Percentiles rank a stretch among this genome's conserved stretches.
phyloP scores from a whole-genome alignment of 2,329 filamentous ascomycete species.

The Aspergillus latus region DNA sequence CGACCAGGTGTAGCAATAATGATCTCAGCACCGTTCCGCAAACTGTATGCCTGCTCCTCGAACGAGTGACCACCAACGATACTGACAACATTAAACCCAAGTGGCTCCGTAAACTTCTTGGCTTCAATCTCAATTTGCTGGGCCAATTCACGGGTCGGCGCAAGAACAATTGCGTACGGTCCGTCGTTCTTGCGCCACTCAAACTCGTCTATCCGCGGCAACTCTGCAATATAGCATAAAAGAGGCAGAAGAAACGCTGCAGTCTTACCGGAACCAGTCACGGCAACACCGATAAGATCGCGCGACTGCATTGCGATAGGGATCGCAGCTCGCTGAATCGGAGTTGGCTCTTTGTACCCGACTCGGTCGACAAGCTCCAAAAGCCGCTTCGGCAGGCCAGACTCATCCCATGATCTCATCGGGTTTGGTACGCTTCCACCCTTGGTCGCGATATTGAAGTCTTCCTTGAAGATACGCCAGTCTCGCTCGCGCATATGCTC shows the following conservation, averaged over 20 bases:
- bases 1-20: conserved; percentile 98
- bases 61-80: conserved; percentile 97
- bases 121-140: conserved; percentile 97
- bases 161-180: conserved; percentile 94
- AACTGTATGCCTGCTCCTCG: conserved; percentile 86
- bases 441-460: conserved; percentile 95
- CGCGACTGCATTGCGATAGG: conserved; percentile 89
- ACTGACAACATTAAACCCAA: conserved; percentile 93
- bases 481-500: conserved; percentile 95
- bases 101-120: conserved; percentile 82
- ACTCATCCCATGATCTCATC: conserved; percentile 93
- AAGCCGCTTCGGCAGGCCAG: conserved; percentile 71
- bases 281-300: conserved; percentile 96
- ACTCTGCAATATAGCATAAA: conserved; percentile 88
- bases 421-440: conserved; percentile 90
- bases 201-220: conserved; percentile 78
- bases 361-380: conserved; percentile 80
- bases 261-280: conserved; percentile 98
- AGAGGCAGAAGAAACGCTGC: conserved; percentile 90
- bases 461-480: conserved; percentile 99
- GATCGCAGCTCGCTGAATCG: conserved; percentile 91
- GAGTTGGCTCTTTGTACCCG: conserved; percentile 86
- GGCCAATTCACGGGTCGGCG: conserved; percentile 93
- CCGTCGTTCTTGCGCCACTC: conserved; percentile 89
- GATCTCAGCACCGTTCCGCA: conserved; percentile 92